These are phyloP conservation scores for Cutaneotrichosporon cyanovorans DNA, from an alignment of 1,284 basidiomycete species.

Conservation along the genomic window DNA sequence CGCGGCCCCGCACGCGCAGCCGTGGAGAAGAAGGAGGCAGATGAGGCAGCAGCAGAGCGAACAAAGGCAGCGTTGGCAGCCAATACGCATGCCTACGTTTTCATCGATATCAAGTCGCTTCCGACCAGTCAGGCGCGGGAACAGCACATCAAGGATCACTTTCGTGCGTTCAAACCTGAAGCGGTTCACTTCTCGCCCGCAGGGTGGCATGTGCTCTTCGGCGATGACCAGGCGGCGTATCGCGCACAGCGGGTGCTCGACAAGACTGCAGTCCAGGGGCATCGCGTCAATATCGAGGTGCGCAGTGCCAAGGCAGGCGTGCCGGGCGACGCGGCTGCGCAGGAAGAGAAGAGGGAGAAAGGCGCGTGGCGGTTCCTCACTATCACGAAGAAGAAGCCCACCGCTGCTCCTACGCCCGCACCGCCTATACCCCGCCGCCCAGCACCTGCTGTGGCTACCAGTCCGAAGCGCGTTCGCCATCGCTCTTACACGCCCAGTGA, in stretches of 20 bases:
- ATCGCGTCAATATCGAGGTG: constrained; percentile 25
- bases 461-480: constrained; percentile 15
- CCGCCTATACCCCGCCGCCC: constrained; percentile 2
- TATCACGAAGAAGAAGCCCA: constrained; percentile 32
- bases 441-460: constrained; percentile 8
- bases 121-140: constrained; percentile 21
- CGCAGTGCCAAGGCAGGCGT: constrained; percentile 17
- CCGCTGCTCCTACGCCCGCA: constrained; percentile 5
- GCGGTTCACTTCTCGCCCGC: constrained; percentile 25
- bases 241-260: constrained; percentile 30
- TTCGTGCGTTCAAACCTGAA: constrained; percentile 40
- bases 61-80: constrained; percentile 25
- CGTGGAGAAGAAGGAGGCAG: constrained; percentile 19
- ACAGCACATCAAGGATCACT: constrained; percentile 34
- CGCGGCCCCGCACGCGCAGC: constrained; percentile 10
- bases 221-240: constrained; percentile 24
- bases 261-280: constrained; percentile 29
- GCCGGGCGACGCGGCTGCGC: constrained; percentile 7
- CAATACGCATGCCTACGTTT: constrained; percentile 35
- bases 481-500: constrained; percentile 22
- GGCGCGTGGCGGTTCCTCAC: constrained; percentile 32
- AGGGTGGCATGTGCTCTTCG: constrained; percentile 44
- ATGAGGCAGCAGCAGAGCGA: constrained; percentile 25
- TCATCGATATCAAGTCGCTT: constrained; percentile 32
- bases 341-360: constrained; percentile 12